phyloP scores from a whole-genome alignment of 805 yeast genomes.

The Debaryomyces hansenii region DNA sequence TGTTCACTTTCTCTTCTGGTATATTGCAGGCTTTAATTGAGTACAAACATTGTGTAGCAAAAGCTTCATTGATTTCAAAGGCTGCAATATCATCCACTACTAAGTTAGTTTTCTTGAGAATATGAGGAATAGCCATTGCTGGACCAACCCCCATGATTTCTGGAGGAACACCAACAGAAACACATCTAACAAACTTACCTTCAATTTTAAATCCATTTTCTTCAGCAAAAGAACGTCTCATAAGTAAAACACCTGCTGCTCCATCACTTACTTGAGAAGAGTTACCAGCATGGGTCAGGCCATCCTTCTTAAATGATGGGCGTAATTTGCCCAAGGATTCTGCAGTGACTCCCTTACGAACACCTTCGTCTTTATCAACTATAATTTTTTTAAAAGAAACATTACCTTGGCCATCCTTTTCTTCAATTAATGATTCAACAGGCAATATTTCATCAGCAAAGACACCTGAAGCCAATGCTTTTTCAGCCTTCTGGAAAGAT shows the following conservation, averaged over 20 bases:
- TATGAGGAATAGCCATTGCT: slow-evolving; percentile 88
- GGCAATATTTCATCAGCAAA: slow-evolving; percentile 91
- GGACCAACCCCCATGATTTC: slow-evolving; percentile 98
- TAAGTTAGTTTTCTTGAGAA: slow-evolving; percentile 62
- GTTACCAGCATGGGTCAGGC: slow-evolving; percentile 92
- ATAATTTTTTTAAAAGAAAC: slow-evolving; percentile 39
- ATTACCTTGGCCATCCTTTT: slow-evolving; percentile 59
- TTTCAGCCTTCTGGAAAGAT: slow-evolving; percentile 82
- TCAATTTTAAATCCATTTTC: slow-evolving; percentile 65
- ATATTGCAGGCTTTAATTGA: slow-evolving; percentile 66
- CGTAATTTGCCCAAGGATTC: slow-evolving; percentile 69
- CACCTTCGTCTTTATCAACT: slow-evolving; percentile 82
- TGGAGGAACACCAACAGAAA: slow-evolving; percentile 91
- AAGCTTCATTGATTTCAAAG: slow-evolving; percentile 93
- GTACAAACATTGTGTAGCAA: slow-evolving; percentile 92
- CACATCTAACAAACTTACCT: slow-evolving; percentile 78
- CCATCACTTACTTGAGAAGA: slow-evolving; percentile 96
- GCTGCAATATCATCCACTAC: slow-evolving; percentile 65
- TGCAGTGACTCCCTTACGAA: slow-evolving; percentile 82
- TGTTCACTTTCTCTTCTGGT: slow-evolving; percentile 64
- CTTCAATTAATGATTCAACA: slow-evolving; percentile 57
- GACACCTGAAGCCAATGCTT: slow-evolving; percentile 64
- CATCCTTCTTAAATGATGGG: slow-evolving; percentile 85
- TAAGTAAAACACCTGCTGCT: slow-evolving; percentile 84
- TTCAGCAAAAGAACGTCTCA: slow-evolving; percentile 84